Percentiles rank a stretch among this genome's conserved stretches.
phyloP scores from a whole-genome alignment of 192 early-diverging fungal species.

The Umbelopsis sp. region DNA sequence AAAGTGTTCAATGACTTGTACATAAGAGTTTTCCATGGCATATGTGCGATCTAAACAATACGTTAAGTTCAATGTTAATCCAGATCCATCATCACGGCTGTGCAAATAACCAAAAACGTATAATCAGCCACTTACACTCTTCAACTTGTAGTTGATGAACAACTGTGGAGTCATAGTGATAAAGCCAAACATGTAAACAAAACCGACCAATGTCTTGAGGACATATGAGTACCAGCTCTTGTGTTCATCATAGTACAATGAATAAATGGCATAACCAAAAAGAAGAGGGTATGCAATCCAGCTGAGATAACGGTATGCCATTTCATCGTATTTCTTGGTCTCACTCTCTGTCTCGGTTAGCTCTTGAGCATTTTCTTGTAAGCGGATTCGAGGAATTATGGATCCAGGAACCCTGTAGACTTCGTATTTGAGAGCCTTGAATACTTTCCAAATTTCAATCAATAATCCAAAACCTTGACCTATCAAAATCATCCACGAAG shows the following conservation, averaged over 20 bases:
- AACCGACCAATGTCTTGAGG: constrained; percentile 82
- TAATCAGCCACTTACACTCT: constrained; percentile 46
- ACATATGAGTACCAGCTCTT: constrained; percentile 94
- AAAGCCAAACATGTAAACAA: constrained; percentile 88
- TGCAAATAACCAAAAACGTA: too few species aligned
- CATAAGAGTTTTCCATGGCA: constrained; percentile 93
- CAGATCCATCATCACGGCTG: too few species aligned
- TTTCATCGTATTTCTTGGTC: constrained; percentile 66
- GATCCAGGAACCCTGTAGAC: constrained; percentile 28
- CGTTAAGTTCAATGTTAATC: too few species aligned
- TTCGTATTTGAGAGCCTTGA: constrained; percentile 79
- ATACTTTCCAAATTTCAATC: constrained; percentile 92
- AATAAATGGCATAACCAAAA: constrained; percentile 80
- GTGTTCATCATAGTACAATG: constrained; percentile 80
- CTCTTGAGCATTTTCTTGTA: constrained; percentile 28
- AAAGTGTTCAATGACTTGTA: constrained; percentile 80
- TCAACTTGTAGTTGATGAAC: constrained; percentile 90
- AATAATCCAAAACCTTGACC: constrained; percentile 78
- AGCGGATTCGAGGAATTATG: constrained; percentile 24
- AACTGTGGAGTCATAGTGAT: constrained; percentile 86
- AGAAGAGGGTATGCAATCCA: constrained; percentile 79
- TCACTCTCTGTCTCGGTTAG: constrained; percentile 54
- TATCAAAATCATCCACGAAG: constrained; percentile 82
- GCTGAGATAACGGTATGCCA: constrained; percentile 84
- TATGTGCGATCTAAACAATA: constrained; percentile 77